phyloP scores from a whole-genome alignment of 2,329 filamentous ascomycete species.

The Claviceps africana region DNA sequence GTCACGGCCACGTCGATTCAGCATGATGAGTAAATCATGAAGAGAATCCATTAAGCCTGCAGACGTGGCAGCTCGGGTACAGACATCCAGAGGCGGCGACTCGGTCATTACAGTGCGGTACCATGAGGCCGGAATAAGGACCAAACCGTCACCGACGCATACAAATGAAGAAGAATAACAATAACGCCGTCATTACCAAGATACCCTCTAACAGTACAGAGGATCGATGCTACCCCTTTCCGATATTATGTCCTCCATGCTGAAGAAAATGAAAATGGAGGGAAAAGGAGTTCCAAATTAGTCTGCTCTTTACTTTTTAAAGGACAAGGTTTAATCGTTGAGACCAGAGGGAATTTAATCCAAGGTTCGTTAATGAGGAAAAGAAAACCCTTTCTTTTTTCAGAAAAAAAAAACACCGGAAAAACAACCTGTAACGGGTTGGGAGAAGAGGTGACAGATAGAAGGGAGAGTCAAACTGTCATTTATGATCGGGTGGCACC shows the following conservation, averaged over 20 bases:
- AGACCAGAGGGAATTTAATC: no score
- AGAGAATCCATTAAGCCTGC: no score
- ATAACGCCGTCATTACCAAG: conserved; percentile 3
- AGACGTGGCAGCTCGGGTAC: no score
- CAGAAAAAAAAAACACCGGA: not conserved
- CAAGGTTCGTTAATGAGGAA: no score
- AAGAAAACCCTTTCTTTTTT: no score
- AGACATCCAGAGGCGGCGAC: no score
- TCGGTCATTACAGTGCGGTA: no score
- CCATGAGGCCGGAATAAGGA: not conserved
- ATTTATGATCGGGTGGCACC: conserved; percentile 12
- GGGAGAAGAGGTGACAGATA: not conserved
- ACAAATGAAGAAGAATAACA: not conserved
- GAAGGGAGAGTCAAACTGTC: not conserved
- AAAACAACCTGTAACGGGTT: not conserved
- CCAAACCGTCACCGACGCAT: not conserved
- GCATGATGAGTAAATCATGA: no score
- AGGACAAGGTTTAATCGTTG: not conserved
- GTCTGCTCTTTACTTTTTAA: not conserved
- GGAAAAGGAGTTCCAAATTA: not conserved
- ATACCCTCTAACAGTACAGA: not conserved
- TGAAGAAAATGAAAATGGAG: not conserved
- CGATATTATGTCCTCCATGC: not conserved
- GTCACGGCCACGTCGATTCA: no score
- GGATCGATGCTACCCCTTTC: not conserved